Percentiles rank a stretch among this genome's conserved stretches.
Evolutionary conservation across 2,329 filamentous ascomycete genomes (phyloP).

Genomic region (Colletotrichum cereale): DNA sequence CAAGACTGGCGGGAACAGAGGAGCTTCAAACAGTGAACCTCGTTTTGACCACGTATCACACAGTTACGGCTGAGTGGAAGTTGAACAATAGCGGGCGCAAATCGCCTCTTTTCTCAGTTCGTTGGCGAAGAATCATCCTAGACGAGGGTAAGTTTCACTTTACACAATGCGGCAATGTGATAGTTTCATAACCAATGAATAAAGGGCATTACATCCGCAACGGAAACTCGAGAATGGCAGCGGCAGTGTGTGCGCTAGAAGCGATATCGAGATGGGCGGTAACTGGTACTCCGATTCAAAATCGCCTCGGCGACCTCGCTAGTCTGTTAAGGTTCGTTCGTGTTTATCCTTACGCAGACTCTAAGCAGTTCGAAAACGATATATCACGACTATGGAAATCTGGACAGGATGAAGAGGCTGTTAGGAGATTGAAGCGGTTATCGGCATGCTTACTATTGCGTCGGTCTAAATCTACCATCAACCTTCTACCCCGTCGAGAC

Average conservation of each 20-base stretch:
- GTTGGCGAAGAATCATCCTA: slow-evolving; percentile 56
- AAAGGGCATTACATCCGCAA: slow-evolving; percentile 58
- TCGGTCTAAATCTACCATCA: slow-evolving; percentile 53
- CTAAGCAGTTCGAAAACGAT: slow-evolving; percentile 58
- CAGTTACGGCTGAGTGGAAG: slow-evolving; percentile 54
- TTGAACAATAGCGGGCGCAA: too few relatives aligned
- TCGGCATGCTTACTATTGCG: slow-evolving; percentile 55
- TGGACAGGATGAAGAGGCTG: slow-evolving; percentile 51
- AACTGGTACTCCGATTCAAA: slow-evolving; percentile 64
- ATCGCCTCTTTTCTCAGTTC: slow-evolving; percentile 49
- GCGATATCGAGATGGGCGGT: slow-evolving; percentile 58
- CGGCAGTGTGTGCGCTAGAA: slow-evolving; percentile 53
- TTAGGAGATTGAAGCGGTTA: slow-evolving; percentile 54
- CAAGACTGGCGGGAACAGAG: too few relatives aligned
- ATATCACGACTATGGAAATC: slow-evolving; percentile 55
- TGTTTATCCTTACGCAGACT: slow-evolving; percentile 58
- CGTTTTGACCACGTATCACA: slow-evolving; percentile 58
- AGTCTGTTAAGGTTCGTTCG: slow-evolving; percentile 58
- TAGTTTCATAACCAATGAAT: too few relatives aligned
- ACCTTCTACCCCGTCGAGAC: slow-evolving; percentile 54
- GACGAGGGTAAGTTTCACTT: slow-evolving; percentile 59
- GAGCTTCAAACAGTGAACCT: too few relatives aligned
- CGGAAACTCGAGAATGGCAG: slow-evolving; percentile 49
- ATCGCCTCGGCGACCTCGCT: slow-evolving; percentile 56
- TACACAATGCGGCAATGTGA: too few relatives aligned